A percentile compares a stretch with the other conserved stretches of the same genome.
These are phyloP conservation scores for Pythium monospermum DNA, from an alignment of 352 stramenopile genomes.

Conservation along the genomic window DNA sequence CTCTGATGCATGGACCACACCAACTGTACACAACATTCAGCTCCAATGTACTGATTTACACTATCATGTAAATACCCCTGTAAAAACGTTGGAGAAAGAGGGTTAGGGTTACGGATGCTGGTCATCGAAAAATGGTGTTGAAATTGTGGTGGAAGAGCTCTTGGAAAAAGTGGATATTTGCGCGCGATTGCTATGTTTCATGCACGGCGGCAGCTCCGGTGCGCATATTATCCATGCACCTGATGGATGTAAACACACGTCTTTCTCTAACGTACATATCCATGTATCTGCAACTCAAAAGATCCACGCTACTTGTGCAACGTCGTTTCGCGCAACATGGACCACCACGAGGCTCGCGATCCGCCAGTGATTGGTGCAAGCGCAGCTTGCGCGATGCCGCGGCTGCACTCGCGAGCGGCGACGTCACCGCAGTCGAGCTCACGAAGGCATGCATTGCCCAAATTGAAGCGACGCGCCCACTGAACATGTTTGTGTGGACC, in stretches of 20 bases:
- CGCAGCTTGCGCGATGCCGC: slow-evolving; percentile 50
- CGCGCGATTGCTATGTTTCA: neutral
- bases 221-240: no score
- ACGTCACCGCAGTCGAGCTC: slow-evolving; percentile 57
- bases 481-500: slow-evolving; percentile 83
- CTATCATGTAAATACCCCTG: neutral
- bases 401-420: slow-evolving; percentile 34
- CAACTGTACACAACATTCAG: neutral
- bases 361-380: slow-evolving; percentile 58
- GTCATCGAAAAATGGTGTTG: neutral
- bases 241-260: no score
- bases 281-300: no score
- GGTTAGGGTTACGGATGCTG: neutral
- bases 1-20: slow-evolving; percentile 17
- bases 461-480: slow-evolving; percentile 49
- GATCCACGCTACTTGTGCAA: neutral
- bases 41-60: neutral
- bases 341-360: slow-evolving; percentile 1
- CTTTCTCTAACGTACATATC: no score
- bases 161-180: neutral
- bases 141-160: slow-evolving; percentile 19
- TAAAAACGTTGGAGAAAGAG: no score
- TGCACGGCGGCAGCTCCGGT: slow-evolving; percentile 17
- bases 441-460: slow-evolving; percentile 70
- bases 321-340: slow-evolving; percentile 3